These are phyloP conservation scores for Leccinum truebloodii DNA, from an alignment of 768 basidiomycete genomes.

Conservation along the genomic window DNA sequence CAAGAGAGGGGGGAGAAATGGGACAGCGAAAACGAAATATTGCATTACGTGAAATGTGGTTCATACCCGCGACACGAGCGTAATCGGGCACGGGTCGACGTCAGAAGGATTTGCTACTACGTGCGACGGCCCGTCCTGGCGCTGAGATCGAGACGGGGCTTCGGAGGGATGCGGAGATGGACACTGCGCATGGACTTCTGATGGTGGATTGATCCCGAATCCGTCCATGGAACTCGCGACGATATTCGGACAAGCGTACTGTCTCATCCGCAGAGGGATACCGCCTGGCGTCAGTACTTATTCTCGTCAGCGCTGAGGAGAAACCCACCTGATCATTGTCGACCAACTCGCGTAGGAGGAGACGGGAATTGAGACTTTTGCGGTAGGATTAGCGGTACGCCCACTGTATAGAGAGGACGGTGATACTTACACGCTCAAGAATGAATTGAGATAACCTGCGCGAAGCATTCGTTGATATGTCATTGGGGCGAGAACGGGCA, in stretches of 20 bases:
- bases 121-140: neutral
- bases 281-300: neutral
- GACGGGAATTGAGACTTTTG: conserved; percentile 32
- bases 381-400: neutral
- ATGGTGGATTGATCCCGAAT: conserved; percentile 18
- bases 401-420: no score
- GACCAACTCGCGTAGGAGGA: conserved; percentile 29
- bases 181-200: conserved; percentile 8
- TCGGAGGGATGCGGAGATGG: conserved; percentile 12
- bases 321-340: conserved; percentile 27
- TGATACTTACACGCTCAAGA: conserved; percentile 36
- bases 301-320: neutral
- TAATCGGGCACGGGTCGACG: conserved; percentile 14
- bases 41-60: neutral
- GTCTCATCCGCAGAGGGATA: neutral
- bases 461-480: neutral
- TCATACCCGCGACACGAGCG: conserved; percentile 19
- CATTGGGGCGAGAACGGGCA: neutral
- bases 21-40: neutral
- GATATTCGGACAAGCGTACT: conserved; percentile 31
- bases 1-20: neutral
- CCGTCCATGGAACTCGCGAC: conserved; percentile 22
- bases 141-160: neutral
- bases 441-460: conserved; percentile 40
- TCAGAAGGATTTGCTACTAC: neutral